A percentile compares a stretch with the other conserved stretches of the same genome.
phyloP scores from a whole-genome alignment of 1,139 yeast species.

The Yamadazyma diospyri region DNA sequence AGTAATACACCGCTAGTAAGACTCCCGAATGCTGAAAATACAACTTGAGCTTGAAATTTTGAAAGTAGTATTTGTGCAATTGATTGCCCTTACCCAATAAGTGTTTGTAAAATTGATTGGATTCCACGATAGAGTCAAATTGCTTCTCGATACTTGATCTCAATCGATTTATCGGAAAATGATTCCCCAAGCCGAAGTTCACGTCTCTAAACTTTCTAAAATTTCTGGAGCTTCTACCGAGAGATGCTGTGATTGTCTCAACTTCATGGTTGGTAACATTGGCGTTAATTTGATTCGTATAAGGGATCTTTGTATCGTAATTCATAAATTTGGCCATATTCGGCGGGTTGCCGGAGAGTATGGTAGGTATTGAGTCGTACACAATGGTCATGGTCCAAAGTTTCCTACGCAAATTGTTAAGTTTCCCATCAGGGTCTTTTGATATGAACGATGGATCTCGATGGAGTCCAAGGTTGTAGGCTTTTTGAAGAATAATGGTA shows the following conservation, averaged over 20 bases:
- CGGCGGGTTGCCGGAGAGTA: conserved; percentile 15
- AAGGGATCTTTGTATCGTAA: conserved; percentile 18
- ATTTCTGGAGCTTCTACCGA: neutral
- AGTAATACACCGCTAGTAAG: conserved; percentile 4
- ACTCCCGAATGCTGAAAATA: conserved; percentile 4
- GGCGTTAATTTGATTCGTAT: conserved; percentile 12
- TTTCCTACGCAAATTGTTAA: conserved; percentile 13
- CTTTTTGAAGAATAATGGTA: conserved; percentile 14
- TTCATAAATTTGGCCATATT: conserved; percentile 10
- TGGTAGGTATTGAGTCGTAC: conserved; percentile 15
- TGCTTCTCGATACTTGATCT: conserved; percentile 1
- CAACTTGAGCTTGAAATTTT: conserved; percentile 7
- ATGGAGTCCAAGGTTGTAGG: conserved; percentile 12
- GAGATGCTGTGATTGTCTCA: neutral
- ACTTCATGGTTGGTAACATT: conserved; percentile 25
- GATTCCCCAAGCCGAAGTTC: conserved; percentile 1
- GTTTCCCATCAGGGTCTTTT: neutral
- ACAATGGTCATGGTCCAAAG: conserved; percentile 17
- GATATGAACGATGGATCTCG: conserved; percentile 12
- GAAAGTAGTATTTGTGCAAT: conserved; percentile 4
- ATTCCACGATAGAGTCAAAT: conserved; percentile 4
- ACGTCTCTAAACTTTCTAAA: neutral
- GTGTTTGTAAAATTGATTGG: neutral
- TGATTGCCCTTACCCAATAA: neutral
- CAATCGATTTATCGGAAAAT: conserved; percentile 1